Conservation (phyloP, 2,329 filamentous ascomycete genomes). For the Aspergillus clavatus region DNA sequence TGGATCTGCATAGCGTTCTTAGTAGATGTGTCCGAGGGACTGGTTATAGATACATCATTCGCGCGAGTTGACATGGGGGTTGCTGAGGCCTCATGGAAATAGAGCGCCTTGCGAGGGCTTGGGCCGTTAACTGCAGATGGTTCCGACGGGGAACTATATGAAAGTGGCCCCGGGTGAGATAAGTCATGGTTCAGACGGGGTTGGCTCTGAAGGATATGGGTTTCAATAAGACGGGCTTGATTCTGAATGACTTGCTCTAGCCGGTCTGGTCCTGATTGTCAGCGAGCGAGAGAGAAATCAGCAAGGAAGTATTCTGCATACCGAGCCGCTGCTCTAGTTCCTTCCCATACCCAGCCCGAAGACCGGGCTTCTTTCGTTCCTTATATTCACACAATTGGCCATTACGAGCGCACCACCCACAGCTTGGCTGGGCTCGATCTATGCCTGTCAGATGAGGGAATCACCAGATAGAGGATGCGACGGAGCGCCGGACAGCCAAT, state of each 20-base stretch:
- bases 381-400: constrained; percentile 63
- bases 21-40: constrained; percentile 31
- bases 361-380: constrained; percentile 65
- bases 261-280: constrained; percentile 45
- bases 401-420: constrained; percentile 67
- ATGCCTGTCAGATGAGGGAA: constrained; percentile 7
- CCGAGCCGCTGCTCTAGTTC: constrained; percentile 66
- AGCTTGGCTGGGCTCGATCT: constrained; percentile 56
- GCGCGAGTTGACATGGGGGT: constrained; percentile 46
- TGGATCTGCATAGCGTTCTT: constrained; percentile 22
- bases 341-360: constrained; percentile 62
- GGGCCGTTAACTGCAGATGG: constrained; percentile 49
- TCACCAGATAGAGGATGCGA: background rate
- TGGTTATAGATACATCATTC: constrained; percentile 40
- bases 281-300: constrained; percentile 2
- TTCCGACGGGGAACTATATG: constrained; percentile 46
- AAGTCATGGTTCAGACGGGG: constrained; percentile 26
- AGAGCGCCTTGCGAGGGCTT: constrained; percentile 57
- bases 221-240: constrained; percentile 63
- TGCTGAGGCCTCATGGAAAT: constrained; percentile 56
- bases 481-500: background rate
- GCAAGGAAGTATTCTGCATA: constrained; percentile 15
- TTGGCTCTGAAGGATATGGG: constrained; percentile 44
- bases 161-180: constrained; percentile 21
- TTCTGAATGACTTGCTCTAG: constrained; percentile 62